Evolutionary conservation across 352 stramenopile species (phyloP), one percentile per base, ranked within the genome.

Genomic region (Pythium oligandrum): DNA sequence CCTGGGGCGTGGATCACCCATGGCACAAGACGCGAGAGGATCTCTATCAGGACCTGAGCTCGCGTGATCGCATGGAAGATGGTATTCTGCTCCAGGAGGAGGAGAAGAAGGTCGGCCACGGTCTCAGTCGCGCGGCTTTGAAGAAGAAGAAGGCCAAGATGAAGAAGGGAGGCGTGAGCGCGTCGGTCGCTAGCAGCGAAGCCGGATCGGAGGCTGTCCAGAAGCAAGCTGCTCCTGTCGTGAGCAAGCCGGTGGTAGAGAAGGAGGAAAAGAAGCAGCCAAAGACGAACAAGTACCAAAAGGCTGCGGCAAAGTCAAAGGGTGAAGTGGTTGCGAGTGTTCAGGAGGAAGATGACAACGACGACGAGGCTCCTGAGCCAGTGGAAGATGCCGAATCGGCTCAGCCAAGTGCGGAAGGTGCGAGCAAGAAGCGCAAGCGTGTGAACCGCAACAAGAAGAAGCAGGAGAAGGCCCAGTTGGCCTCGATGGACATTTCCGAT

Each of bases 81-180:
- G 81, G 81, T 12, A 48, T 40, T 2, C 35, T 66, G n/a, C 53
- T 67, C 31, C 65, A 74, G 26, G 64, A 86, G 33, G 50, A 79
- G 47, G 64, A 68, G 51, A 73, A 80, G 53, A 64, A 63, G 10
- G 38, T 64, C 37, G 59, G 71, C 36, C 60, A 68, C 0, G 77
- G 80, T 3, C 63, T 82, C 48, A 91, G 81, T 68, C 76, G 81
- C 5, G 81, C 81, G 34, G 74, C 83, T 37, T 70, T 91, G 10
- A 91, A 91, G 73, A 85, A 86, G 53, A 83, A 78, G 64, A 89
- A 88, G 49, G 55, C 62, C 33, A 88, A 88, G 58, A 71, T 87
- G 46, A 86, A 86, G 57, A 89, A 89, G 40, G 56, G 78, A 54
- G 73, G 75, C 2, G 35, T 78, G 33, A 59, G 53, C 9, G 56